phyloP scores from a whole-genome alignment of 192 early-diverging fungal species.

The Linnemannia schmuckeri region DNA sequence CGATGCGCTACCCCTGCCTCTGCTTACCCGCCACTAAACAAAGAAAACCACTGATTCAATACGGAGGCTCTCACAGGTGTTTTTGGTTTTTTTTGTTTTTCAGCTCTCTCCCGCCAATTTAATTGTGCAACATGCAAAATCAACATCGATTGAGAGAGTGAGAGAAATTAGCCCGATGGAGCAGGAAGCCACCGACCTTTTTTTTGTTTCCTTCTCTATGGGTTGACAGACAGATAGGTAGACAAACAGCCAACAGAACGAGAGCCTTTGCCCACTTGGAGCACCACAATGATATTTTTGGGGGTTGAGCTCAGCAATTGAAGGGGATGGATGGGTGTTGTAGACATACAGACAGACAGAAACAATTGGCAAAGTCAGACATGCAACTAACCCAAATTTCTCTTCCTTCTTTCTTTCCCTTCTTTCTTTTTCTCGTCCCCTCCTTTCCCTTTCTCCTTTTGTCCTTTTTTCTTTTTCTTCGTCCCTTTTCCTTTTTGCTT shows the following conservation, averaged over 20 bases:
- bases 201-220: neutral
- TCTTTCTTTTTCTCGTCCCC: neutral
- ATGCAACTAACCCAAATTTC: neutral
- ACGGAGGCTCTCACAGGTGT: neutral
- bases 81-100: neutral
- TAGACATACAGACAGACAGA: neutral
- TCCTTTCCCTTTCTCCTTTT: neutral
- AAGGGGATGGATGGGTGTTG: neutral
- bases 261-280: constrained; percentile 8
- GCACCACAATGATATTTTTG: neutral
- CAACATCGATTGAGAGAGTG: neutral
- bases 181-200: neutral
- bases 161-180: constrained; percentile 4
- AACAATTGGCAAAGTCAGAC: neutral
- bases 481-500: neutral
- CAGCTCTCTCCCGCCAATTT: constrained; percentile 10
- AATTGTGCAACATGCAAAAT: neutral
- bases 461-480: neutral
- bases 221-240: too few relatives aligned
- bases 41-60: neutral
- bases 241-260: neutral
- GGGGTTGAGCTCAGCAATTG: neutral
- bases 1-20: neutral
- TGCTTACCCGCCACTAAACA: neutral
- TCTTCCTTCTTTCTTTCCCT: neutral